phyloP scores from a whole-genome alignment of 192 early-diverging fungal species.

The Geranomyces michiganensis region DNA sequence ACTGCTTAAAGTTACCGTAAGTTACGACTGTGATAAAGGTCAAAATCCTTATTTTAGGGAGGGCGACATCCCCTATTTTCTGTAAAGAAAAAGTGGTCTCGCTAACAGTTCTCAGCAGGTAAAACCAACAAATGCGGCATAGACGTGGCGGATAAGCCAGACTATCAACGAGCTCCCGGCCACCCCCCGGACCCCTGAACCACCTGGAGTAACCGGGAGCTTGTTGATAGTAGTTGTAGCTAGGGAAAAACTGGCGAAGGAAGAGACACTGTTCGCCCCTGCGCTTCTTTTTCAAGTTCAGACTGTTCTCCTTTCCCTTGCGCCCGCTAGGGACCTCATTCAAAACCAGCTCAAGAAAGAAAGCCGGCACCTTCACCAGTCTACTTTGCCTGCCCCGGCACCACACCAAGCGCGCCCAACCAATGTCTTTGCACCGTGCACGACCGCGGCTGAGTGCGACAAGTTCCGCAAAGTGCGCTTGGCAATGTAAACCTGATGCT shows the following conservation, averaged over 20 bases:
- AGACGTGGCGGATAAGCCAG: conserved; percentile 23
- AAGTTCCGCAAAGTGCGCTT: conserved; percentile 17
- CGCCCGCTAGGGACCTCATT: no score
- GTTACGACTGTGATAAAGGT: no score
- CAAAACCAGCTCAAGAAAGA: conserved; percentile 34
- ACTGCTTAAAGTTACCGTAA: no score
- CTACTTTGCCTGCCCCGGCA: conserved; percentile 29
- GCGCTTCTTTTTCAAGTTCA: conserved; percentile 1
- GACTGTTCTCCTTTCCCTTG: no score
- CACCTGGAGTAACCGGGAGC: no score
- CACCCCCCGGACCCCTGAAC: no score
- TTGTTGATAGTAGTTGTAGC: no score
- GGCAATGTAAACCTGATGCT: conserved; percentile 2
- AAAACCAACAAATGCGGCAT: no score
- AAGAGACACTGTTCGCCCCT: no score
- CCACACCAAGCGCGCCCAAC: conserved; percentile 31
- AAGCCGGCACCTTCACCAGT: conserved; percentile 41
- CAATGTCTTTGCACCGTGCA: conserved; percentile 41
- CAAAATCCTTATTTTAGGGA: no score
- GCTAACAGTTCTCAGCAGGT: conserved; percentile 31
- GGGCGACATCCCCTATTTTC: no score
- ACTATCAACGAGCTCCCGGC: neutral
- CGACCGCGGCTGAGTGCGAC: conserved; percentile 31
- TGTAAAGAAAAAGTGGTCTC: conserved; percentile 25
- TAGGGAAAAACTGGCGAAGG: no score